A percentile compares a stretch with the other conserved stretches of the same genome.
These are phyloP conservation scores for Beauveria brongniartii DNA, from an alignment of 2,329 filamentous ascomycete species.

Conservation along the genomic window DNA sequence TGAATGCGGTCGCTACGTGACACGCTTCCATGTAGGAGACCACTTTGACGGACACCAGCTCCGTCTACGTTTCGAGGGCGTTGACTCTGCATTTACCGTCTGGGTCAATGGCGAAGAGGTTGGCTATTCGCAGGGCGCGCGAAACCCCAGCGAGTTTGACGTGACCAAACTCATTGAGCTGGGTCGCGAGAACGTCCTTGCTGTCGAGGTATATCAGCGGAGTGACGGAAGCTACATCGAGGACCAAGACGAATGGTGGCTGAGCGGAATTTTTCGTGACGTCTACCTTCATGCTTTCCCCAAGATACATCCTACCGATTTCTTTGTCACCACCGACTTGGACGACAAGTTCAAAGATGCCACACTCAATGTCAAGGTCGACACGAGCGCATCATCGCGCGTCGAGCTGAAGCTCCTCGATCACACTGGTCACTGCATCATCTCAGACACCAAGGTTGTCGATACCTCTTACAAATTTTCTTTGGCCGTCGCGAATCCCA, in stretches of 20 bases:
- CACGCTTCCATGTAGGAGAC: slow-evolving; percentile 43
- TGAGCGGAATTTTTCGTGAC: slow-evolving; percentile 61
- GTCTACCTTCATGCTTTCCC: slow-evolving; percentile 58
- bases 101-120: slow-evolving; percentile 61
- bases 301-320: slow-evolving; percentile 43
- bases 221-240: slow-evolving; percentile 67
- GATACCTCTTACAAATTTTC: slow-evolving; percentile 32
- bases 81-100: slow-evolving; percentile 63
- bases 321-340: slow-evolving; percentile 47
- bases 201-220: slow-evolving; percentile 63
- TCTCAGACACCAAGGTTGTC: slow-evolving; percentile 18
- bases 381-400: slow-evolving; percentile 28
- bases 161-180: slow-evolving; percentile 44
- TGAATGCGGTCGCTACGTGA: slow-evolving; percentile 56
- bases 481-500: slow-evolving; percentile 39
- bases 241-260: slow-evolving; percentile 64
- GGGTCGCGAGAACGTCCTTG: slow-evolving; percentile 44
- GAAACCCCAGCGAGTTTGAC: slow-evolving; percentile 69
- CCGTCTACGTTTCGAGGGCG: slow-evolving; percentile 65
- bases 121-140: slow-evolving; percentile 64
- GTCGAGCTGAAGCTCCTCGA: slow-evolving; percentile 30
- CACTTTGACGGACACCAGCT: slow-evolving; percentile 45
- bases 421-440: slow-evolving; percentile 21
- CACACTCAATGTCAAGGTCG: slow-evolving; percentile 37
- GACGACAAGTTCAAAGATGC: slow-evolving; percentile 47